Evolutionary conservation across 2,329 filamentous ascomycete genomes (phyloP).

Genomic region (Teratosphaeria pseudoeucalypti): DNA sequence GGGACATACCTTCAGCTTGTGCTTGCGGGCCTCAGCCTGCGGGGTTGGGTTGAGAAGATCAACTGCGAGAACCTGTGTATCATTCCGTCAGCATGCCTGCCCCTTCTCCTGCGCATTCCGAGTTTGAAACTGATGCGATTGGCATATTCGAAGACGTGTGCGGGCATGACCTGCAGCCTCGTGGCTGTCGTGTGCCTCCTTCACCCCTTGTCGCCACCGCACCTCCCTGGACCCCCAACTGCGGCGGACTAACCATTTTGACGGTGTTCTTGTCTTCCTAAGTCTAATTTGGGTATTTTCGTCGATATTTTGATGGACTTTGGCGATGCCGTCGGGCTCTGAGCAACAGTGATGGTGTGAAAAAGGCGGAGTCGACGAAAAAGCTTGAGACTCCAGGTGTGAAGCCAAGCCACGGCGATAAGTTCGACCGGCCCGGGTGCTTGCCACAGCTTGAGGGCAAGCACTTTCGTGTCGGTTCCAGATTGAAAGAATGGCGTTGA

Average conservation of each 20-base stretch:
- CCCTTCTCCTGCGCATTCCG: not conserved
- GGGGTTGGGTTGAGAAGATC: constrained; percentile 99
- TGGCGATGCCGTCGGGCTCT: constrained; percentile 8
- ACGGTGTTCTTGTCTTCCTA: constrained; percentile 11
- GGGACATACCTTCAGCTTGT: constrained; percentile 95
- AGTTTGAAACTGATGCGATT: not conserved
- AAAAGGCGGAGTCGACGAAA: constrained; percentile 3
- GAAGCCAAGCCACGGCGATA: too few species aligned
- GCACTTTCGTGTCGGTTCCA: not conserved
- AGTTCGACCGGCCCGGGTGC: too few species aligned
- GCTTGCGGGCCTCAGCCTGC: constrained; percentile 97
- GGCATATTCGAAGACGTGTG: not conserved
- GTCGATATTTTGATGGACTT: constrained; percentile 1
- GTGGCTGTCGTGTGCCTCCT: constrained; percentile 17
- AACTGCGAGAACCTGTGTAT: constrained; percentile 90
- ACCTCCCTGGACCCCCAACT: constrained; percentile 6
- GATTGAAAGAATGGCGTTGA: too few species aligned
- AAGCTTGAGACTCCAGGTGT: not conserved
- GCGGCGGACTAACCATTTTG: constrained; percentile 19
- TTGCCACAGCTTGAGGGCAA: not conserved
- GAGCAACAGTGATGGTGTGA: constrained; percentile 2
- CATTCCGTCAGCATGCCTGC: constrained; percentile 14
- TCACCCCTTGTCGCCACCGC: constrained; percentile 3
- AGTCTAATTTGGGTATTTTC: not conserved
- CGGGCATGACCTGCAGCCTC: not conserved